Evolutionary conservation across 2,329 filamentous ascomycete species (phyloP).

Genomic region (Elsinoe perseae): DNA sequence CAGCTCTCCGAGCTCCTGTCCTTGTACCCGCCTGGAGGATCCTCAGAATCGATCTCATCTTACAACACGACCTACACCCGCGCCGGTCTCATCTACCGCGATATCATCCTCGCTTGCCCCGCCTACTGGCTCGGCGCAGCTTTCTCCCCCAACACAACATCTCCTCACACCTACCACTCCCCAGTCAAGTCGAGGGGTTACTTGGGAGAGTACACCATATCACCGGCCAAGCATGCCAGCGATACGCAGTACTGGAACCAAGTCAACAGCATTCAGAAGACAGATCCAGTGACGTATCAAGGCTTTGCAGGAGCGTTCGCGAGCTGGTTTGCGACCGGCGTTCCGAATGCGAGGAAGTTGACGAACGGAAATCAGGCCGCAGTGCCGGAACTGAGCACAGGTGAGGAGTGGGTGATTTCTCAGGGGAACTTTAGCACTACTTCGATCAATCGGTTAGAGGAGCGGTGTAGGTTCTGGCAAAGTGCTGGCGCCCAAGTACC

Average conservation of each 20-base stretch:
- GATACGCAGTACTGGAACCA: slow-evolving; percentile 55
- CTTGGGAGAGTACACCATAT: slow-evolving; percentile 53
- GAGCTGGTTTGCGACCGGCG: slow-evolving; percentile 52
- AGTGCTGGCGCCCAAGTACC: slow-evolving; percentile 13
- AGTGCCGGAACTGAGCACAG: slow-evolving; percentile 38
- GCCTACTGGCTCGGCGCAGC: slow-evolving; percentile 48
- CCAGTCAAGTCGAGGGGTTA: slow-evolving; percentile 40
- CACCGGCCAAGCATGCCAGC: slow-evolving; percentile 51
- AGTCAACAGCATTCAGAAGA: slow-evolving; percentile 45
- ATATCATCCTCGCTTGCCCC: slow-evolving; percentile 53
- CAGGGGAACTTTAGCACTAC: slow-evolving; percentile 38
- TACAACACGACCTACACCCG: slow-evolving; percentile 47
- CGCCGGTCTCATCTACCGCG: slow-evolving; percentile 52
- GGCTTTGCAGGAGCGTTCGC: slow-evolving; percentile 53
- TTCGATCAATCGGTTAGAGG: slow-evolving; percentile 34
- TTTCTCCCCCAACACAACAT: slow-evolving; percentile 1
- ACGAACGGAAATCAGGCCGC: slow-evolving; percentile 38
- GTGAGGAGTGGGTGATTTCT: slow-evolving; percentile 46
- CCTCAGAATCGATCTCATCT: slow-evolving; percentile 38
- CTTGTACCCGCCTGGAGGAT: slow-evolving; percentile 44
- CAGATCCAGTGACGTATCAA: slow-evolving; percentile 47
- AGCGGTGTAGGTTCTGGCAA: slow-evolving; percentile 48
- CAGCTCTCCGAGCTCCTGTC: slow-evolving; percentile 36
- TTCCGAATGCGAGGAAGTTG: slow-evolving; percentile 52
- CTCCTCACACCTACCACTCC: background rate